These are phyloP conservation scores for Stephanocyclus meneghinianus DNA, from an alignment of 352 stramenopile species.

Conservation along the genomic window DNA sequence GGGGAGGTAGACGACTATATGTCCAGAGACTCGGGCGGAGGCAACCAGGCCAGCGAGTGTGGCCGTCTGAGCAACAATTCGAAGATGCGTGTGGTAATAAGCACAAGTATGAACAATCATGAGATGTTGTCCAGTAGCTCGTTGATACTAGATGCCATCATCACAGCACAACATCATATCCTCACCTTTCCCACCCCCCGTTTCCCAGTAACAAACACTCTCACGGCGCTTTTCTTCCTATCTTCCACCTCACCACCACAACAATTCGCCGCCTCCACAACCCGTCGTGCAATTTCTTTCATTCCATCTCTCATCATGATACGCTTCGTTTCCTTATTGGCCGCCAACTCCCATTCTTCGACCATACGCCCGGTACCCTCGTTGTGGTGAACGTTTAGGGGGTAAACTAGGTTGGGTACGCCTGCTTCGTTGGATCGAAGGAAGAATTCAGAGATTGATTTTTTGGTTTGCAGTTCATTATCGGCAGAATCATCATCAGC, in stretches of 20 bases:
- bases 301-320: constrained; percentile 71
- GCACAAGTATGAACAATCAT: neutral
- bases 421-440: constrained; percentile 27
- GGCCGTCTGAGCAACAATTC: constrained; percentile 49
- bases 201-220: constrained; percentile 64
- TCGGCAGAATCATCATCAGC: neutral
- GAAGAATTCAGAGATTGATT: constrained; percentile 28
- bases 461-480: neutral
- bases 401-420: constrained; percentile 65
- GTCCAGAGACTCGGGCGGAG: constrained; percentile 64
- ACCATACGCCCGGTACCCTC: constrained; percentile 70
- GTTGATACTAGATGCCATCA: neutral
- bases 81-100: neutral
- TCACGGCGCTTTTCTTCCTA: constrained; percentile 30
- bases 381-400: constrained; percentile 56
- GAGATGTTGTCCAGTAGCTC: neutral
- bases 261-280: constrained; percentile 35
- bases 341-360: constrained; percentile 75
- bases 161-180: neutral
- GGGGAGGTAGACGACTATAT: constrained; percentile 74
- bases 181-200: constrained; percentile 70
- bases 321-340: constrained; percentile 66
- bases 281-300: constrained; percentile 47
- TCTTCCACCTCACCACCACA: constrained; percentile 9
- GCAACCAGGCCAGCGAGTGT: constrained; percentile 70